Conservation (phyloP, 139 green algal genomes). For the Ulvella scutata region DNA sequence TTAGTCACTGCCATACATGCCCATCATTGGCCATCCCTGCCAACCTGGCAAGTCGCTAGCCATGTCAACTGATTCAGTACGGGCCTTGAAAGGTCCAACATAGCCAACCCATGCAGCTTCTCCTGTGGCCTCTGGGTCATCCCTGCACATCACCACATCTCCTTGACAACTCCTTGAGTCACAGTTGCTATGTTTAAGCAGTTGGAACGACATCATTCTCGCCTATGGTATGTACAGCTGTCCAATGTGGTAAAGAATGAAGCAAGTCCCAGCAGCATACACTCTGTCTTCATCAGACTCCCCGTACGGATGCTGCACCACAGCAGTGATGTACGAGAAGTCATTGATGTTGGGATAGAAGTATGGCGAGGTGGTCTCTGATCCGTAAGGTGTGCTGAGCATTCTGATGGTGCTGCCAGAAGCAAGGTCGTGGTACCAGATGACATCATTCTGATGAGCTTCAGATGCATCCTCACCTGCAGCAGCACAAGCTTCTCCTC, state of each 20-base stretch:
- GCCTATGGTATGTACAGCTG: background rate
- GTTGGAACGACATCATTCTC: background rate
- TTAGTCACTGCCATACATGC: background rate
- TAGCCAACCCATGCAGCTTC: background rate
- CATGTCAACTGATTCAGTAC: background rate
- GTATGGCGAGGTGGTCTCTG: slow-evolving; percentile 28
- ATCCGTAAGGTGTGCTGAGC: slow-evolving; percentile 29
- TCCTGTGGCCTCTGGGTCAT: background rate
- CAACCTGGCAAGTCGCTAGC: background rate
- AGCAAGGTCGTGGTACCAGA: slow-evolving; percentile 27
- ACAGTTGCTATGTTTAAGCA: background rate
- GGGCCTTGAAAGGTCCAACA: background rate
- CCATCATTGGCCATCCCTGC: background rate
- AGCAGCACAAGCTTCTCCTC: background rate
- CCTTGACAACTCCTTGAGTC: background rate
- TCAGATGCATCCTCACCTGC: background rate
- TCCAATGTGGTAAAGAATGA: background rate
- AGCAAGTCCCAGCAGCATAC: background rate
- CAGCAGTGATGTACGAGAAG: slow-evolving; percentile 22
- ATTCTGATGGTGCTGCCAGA: slow-evolving; percentile 22
- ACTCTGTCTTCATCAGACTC: slow-evolving; percentile 14
- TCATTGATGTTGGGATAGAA: slow-evolving; percentile 25
- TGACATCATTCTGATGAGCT: slow-evolving; percentile 27
- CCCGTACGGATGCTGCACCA: slow-evolving; percentile 42
- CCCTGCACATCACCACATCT: background rate